Conservation (phyloP, 2,329 filamentous ascomycete genomes). For the Fusarium duplospermum region DNA sequence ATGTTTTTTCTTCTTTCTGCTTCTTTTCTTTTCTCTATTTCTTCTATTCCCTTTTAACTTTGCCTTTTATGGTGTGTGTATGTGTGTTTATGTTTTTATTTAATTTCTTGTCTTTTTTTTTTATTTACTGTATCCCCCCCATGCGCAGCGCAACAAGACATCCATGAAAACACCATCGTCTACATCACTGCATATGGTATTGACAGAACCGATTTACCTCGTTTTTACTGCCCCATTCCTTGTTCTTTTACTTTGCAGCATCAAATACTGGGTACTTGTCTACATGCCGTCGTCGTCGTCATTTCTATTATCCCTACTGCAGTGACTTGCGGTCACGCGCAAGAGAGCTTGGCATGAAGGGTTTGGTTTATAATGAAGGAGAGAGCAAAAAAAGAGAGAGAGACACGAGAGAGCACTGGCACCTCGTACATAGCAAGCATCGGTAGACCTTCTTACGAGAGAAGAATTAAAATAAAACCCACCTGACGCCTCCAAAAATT, state of each 20-base stretch:
- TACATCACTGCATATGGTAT: conserved; percentile 12
- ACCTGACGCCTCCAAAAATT: conserved; percentile 7
- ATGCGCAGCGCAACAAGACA: neutral
- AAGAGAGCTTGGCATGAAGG: neutral
- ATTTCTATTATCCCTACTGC: conserved; percentile 1
- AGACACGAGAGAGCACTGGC: neutral
- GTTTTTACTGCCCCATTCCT: conserved; percentile 2
- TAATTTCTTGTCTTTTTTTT: neutral
- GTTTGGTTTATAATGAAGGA: neutral
- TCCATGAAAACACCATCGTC: neutral
- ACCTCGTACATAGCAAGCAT: conserved; percentile 17
- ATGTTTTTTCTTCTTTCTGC: conserved; percentile 17
- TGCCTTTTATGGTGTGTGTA: neutral
- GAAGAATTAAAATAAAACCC: conserved; percentile 12
- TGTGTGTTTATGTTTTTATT: neutral
- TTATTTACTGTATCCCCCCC: neutral
- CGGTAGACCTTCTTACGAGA: conserved; percentile 19
- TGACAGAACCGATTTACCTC: conserved; percentile 8
- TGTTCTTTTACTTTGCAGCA: neutral
- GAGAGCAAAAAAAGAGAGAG: neutral
- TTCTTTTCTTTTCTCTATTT: neutral
- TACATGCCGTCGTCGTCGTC: neutral
- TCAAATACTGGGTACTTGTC: conserved; percentile 8
- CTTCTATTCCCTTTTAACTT: conserved; percentile 17
- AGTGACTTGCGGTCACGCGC: neutral